phyloP scores from a whole-genome alignment of 495 filamentous ascomycete genomes.

The Venustampulla echinocandica region DNA sequence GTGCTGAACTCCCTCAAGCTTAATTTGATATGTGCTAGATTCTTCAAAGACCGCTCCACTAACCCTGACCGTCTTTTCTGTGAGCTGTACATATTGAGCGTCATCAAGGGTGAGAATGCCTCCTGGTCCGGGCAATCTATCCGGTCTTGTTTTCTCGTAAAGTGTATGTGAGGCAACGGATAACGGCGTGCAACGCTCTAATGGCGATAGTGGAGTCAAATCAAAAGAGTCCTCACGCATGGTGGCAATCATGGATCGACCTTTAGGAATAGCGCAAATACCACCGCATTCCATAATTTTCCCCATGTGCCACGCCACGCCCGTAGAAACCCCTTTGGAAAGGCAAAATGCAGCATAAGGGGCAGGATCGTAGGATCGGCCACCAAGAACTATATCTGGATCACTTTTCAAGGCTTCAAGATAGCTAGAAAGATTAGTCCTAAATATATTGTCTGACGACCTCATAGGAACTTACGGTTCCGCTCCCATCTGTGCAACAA shows the following conservation, averaged over 20 bases:
- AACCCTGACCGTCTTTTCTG: constrained; percentile 32
- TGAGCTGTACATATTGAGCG: constrained; percentile 31
- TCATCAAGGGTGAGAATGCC: constrained; percentile 33
- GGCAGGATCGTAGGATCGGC: constrained; percentile 41
- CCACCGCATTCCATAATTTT: constrained; percentile 47
- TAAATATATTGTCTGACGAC: constrained; percentile 30
- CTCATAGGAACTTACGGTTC: constrained; percentile 34
- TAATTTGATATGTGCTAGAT: constrained; percentile 31
- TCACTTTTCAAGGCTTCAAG: no score
- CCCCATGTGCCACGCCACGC: constrained; percentile 40
- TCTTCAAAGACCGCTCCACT: constrained; percentile 31
- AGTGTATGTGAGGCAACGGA: constrained; percentile 42
- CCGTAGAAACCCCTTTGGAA: constrained; percentile 20
- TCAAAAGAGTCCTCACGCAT: constrained; percentile 34
- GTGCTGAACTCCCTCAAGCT: constrained; percentile 35
- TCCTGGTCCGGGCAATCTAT: constrained; percentile 37
- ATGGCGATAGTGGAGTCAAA: constrained; percentile 26
- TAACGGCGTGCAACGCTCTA: constrained; percentile 32
- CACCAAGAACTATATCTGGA: constrained; percentile 39
- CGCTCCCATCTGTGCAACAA: constrained; percentile 31
- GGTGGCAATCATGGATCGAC: constrained; percentile 28
- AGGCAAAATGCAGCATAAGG: constrained; percentile 39
- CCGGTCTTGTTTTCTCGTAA: constrained; percentile 43
- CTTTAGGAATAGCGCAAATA: constrained; percentile 38
- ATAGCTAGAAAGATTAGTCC: no score